phyloP scores from a whole-genome alignment of 495 filamentous ascomycete species.

The Trichoderma orchidacearum region DNA sequence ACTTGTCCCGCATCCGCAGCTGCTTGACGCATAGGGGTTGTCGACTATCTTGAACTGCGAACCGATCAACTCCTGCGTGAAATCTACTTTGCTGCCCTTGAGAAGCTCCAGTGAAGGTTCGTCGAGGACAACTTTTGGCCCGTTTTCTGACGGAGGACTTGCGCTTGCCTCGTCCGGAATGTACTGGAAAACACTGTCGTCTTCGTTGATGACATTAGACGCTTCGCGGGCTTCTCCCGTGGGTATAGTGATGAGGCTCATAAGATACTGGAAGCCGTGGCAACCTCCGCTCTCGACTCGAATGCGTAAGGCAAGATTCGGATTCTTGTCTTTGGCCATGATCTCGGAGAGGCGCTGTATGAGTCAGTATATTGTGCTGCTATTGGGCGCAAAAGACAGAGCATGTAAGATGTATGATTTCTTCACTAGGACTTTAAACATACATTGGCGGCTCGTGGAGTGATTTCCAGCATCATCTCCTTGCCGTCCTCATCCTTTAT shows the following conservation, averaged over 20 bases:
- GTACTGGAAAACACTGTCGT: constrained; percentile 57
- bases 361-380: background rate
- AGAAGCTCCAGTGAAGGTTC: constrained; percentile 74
- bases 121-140: constrained; percentile 81
- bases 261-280: constrained; percentile 95
- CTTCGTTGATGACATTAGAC: constrained; percentile 34
- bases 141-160: constrained; percentile 6
- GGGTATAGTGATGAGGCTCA: constrained; percentile 60
- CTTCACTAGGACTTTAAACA: constrained; percentile 8
- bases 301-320: constrained; percentile 72
- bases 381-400: background rate
- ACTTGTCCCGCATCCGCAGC: constrained; percentile 94
- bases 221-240: constrained; percentile 12
- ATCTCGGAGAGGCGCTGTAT: constrained; percentile 56
- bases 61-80: constrained; percentile 92
- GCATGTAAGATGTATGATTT: background rate
- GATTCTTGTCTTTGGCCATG: constrained; percentile 60
- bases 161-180: constrained; percentile 9
- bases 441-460: constrained; percentile 68
- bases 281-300: constrained; percentile 87
- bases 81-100: constrained; percentile 88
- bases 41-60: constrained; percentile 95
- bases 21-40: constrained; percentile 81
- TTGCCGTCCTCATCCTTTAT: constrained; percentile 66
- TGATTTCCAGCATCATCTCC: constrained; percentile 66